Conservation (phyloP, 331 rosid species). For the Telfairia occidentalis region DNA sequence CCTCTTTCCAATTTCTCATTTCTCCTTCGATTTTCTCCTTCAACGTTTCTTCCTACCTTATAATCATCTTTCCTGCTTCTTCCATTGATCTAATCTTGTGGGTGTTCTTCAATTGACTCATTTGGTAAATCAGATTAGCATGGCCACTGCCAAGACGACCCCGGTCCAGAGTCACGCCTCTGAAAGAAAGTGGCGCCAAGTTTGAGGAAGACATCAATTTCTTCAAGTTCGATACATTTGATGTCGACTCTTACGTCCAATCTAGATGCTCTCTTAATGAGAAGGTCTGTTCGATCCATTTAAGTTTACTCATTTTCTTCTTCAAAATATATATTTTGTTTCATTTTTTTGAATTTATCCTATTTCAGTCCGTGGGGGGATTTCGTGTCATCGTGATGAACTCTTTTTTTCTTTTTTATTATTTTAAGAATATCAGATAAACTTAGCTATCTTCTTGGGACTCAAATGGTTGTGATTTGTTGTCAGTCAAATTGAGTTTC, state of each 20-base stretch:
- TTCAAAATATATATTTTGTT: background rate
- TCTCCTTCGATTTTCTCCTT: too few relatives aligned
- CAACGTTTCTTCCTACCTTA: slow-evolving; percentile 30
- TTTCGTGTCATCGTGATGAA: background rate
- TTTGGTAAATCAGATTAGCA: slow-evolving; percentile 21
- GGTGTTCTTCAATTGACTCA: background rate
- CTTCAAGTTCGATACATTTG: slow-evolving; percentile 81
- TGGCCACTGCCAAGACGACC: slow-evolving; percentile 72
- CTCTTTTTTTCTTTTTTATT: background rate
- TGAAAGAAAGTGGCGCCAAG: slow-evolving; percentile 61
- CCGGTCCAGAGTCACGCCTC: slow-evolving; percentile 48
- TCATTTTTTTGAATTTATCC: background rate
- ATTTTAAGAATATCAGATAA: background rate
- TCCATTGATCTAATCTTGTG: slow-evolving; percentile 14
- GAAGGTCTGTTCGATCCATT: slow-evolving; percentile 33
- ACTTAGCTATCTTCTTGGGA: too few relatives aligned
- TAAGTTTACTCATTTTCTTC: background rate
- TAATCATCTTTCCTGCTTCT: background rate
- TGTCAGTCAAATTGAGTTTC: background rate
- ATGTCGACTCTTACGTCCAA: slow-evolving; percentile 61
- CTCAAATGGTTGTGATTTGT: background rate
- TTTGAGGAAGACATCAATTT: slow-evolving; percentile 75
- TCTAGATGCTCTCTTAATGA: slow-evolving; percentile 75
- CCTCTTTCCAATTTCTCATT: background rate
- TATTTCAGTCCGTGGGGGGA: background rate